phyloP scores from a whole-genome alignment of 179 eudicot species.

The Nepenthes alata region DNA sequence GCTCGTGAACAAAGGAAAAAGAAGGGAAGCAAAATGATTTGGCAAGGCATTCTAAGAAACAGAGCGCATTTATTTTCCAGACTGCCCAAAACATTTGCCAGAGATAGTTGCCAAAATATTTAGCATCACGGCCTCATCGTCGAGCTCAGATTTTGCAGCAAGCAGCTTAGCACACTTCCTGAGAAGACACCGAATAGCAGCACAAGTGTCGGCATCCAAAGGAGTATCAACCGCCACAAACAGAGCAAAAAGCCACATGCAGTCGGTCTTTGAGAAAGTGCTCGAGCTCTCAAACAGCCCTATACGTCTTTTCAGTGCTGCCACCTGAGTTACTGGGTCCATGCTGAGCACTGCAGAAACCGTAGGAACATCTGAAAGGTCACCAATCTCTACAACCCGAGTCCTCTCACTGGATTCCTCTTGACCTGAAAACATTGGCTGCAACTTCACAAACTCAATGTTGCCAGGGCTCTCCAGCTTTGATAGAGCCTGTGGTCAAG shows the following conservation, averaged over 20 bases:
- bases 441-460: constrained; percentile 13
- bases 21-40: no score
- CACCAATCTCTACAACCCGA: neutral
- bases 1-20: no score
- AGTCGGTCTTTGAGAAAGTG: constrained; percentile 35
- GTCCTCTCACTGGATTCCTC: neutral
- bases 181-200: constrained; percentile 68
- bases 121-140: constrained; percentile 70
- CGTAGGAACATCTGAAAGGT: constrained; percentile 34
- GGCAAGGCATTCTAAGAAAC: no score
- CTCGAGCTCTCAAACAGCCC: constrained; percentile 24
- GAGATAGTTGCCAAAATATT: constrained; percentile 62
- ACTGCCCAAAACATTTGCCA: constrained; percentile 74
- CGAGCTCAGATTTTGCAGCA: constrained; percentile 48
- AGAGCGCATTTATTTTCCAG: constrained; percentile 16
- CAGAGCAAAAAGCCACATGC: constrained; percentile 74
- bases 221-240: constrained; percentile 74
- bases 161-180: constrained; percentile 62
- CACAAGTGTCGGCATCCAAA: constrained; percentile 67
- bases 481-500: constrained; percentile 36
- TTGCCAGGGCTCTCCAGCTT: constrained; percentile 22
- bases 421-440: neutral
- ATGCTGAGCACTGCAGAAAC: constrained; percentile 40
- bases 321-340: constrained; percentile 54
- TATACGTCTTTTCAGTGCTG: constrained; percentile 50